phyloP scores from a whole-genome alignment of 2,329 filamentous ascomycete genomes.

The Cadophora sp. region DNA sequence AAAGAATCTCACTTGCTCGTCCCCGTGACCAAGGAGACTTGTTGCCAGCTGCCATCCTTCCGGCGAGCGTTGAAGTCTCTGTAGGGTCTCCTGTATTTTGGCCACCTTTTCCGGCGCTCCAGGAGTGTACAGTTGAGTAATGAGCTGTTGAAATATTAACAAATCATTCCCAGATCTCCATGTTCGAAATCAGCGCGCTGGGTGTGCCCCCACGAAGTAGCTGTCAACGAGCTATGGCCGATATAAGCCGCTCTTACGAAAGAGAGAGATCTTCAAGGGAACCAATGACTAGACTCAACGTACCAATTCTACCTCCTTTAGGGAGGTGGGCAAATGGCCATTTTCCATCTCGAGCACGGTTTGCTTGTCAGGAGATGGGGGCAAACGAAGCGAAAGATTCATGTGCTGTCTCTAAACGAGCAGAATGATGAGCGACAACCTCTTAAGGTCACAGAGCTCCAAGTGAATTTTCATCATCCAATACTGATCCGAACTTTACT shows the following conservation, averaged over 20 bases:
- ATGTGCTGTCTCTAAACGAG: neutral
- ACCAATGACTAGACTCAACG: slow-evolving; percentile 23
- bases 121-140: slow-evolving; percentile 58
- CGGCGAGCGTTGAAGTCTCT: slow-evolving; percentile 77
- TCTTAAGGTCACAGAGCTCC: neutral
- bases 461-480: slow-evolving; percentile 6
- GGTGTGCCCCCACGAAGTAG: neutral
- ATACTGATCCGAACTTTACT: neutral
- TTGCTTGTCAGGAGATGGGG: slow-evolving; percentile 24
- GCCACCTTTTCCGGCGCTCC: slow-evolving; percentile 49
- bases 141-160: slow-evolving; percentile 45
- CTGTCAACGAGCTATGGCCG: neutral
- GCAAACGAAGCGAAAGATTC: slow-evolving; percentile 17
- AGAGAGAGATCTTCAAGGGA: neutral
- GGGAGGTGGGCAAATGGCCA: slow-evolving; percentile 38
- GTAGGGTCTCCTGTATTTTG: slow-evolving; percentile 75
- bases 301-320: slow-evolving; percentile 43
- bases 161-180: neutral
- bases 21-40: slow-evolving; percentile 70
- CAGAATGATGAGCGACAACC: slow-evolving; percentile 4
- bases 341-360: slow-evolving; percentile 26
- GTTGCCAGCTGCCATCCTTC: slow-evolving; percentile 88
- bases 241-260: slow-evolving; percentile 6
- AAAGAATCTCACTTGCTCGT: slow-evolving; percentile 86
- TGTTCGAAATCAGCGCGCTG: neutral